These are phyloP conservation scores for Globisporangium irregulare DNA, from an alignment of 352 stramenopile species.

Conservation along the genomic window DNA sequence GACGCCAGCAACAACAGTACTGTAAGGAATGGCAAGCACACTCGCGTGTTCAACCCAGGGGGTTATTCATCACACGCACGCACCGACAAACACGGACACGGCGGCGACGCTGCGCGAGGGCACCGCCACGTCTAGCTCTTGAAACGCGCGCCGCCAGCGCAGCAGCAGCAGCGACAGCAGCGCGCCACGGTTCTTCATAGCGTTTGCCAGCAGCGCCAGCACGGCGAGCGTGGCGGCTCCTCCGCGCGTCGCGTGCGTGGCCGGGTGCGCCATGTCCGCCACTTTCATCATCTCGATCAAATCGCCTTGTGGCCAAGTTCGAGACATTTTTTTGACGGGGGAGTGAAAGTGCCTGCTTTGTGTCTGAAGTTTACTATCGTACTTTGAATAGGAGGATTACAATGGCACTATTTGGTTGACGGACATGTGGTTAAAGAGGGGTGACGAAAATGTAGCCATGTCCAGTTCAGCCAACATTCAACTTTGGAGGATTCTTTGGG, in stretches of 20 bases:
- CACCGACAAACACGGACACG: constrained; percentile 60
- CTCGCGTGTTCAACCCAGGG: not conserved
- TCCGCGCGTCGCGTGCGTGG: constrained; percentile 14
- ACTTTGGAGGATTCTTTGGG: not conserved
- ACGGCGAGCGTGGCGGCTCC: constrained; percentile 8
- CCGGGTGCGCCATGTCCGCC: constrained; percentile 1
- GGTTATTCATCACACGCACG: constrained; percentile 8
- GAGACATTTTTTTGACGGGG: not conserved
- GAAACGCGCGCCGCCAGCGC: constrained; percentile 4
- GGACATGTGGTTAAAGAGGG: not conserved
- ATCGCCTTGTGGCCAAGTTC: not conserved
- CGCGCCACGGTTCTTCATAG: constrained; percentile 15
- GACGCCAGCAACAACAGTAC: not conserved
- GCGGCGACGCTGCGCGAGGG: constrained; percentile 47
- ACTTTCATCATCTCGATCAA: not conserved
- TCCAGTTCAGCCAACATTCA: no score
- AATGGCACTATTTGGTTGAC: not conserved
- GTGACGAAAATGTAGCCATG: constrained; percentile 2
- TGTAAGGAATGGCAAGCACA: constrained; percentile 1
- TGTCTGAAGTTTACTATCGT: not conserved
- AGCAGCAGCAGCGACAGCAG: constrained; percentile 15
- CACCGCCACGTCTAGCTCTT: not conserved
- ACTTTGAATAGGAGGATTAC: not conserved
- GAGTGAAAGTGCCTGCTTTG: not conserved
- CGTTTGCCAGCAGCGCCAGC: constrained; percentile 17